A percentile compares a stretch with the other conserved stretches of the same genome.
phyloP scores from a whole-genome alignment of 805 yeast species.

The Candida chauliodis region DNA sequence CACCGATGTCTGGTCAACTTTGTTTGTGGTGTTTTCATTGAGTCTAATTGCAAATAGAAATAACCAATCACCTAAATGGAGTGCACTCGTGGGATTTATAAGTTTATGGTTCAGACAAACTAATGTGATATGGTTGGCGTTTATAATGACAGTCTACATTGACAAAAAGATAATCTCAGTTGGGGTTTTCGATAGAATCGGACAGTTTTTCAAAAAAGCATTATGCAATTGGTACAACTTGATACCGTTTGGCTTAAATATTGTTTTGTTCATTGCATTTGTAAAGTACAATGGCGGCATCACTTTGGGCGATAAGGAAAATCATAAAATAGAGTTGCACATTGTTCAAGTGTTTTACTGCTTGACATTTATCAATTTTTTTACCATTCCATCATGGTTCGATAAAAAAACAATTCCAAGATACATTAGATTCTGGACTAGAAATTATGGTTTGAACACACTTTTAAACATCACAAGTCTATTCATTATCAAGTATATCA shows the following conservation, averaged over 20 bases:
- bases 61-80: slow-evolving; percentile 17
- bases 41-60: slow-evolving; percentile 38
- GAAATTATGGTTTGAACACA: slow-evolving; percentile 18
- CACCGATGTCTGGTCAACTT: slow-evolving; percentile 91
- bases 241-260: slow-evolving; percentile 53
- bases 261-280: slow-evolving; percentile 52
- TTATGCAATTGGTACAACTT: slow-evolving; percentile 19
- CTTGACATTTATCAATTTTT: slow-evolving; percentile 53
- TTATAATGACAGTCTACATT: slow-evolving; percentile 51
- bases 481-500: slow-evolving; percentile 38
- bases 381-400: slow-evolving; percentile 76
- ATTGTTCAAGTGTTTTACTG: slow-evolving; percentile 82
- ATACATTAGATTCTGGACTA: slow-evolving; percentile 34
- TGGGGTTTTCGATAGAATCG: slow-evolving; percentile 7
- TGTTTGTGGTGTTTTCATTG: slow-evolving; percentile 56
- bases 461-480: slow-evolving; percentile 14
- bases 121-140: slow-evolving; percentile 80
- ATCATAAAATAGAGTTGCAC: slow-evolving; percentile 72
- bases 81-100: slow-evolving; percentile 55
- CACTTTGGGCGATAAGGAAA: slow-evolving; percentile 87
- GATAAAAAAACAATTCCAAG: slow-evolving; percentile 35
- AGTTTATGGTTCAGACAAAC: slow-evolving; percentile 87
- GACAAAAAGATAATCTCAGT: slow-evolving; percentile 35
- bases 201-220: slow-evolving; percentile 13
- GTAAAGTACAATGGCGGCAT: slow-evolving; percentile 73